Evolutionary conservation across 345 rosid species (phyloP).

Genomic region (Nephelium lappaceum): DNA sequence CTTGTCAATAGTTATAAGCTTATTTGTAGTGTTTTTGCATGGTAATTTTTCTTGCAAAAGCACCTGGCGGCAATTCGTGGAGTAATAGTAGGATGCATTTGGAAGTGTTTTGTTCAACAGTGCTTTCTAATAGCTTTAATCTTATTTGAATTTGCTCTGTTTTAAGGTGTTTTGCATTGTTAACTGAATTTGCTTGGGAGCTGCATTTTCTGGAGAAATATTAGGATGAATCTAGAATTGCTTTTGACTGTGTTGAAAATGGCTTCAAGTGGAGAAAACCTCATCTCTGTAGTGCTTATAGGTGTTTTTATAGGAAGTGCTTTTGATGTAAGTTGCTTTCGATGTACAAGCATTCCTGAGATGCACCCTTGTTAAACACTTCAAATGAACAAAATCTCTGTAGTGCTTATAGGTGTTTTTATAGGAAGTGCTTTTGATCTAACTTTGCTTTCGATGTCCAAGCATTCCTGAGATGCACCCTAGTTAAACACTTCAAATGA

Average conservation of each 20-base stretch:
- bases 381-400: no score
- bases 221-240: not conserved
- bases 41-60: not conserved
- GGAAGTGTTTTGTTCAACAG: not conserved
- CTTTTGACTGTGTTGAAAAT: not conserved
- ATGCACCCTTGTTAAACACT: not conserved
- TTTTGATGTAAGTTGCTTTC: not conserved
- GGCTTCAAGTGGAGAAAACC: not conserved
- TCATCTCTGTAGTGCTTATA: not conserved
- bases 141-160: not conserved
- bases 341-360: not conserved
- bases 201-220: not conserved
- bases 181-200: not conserved
- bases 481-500: no score
- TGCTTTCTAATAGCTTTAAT: not conserved
- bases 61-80: not conserved
- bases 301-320: not conserved
- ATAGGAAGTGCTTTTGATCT: no score
- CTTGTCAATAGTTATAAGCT: not conserved
- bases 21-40: no score
- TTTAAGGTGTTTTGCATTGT: not conserved
- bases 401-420: no score
- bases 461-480: no score
- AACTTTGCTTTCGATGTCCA: no score
- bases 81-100: not conserved